Base-by-base conservation (phyloP, 257 asterid species). In the Paraleonurus japonicus region DNA sequence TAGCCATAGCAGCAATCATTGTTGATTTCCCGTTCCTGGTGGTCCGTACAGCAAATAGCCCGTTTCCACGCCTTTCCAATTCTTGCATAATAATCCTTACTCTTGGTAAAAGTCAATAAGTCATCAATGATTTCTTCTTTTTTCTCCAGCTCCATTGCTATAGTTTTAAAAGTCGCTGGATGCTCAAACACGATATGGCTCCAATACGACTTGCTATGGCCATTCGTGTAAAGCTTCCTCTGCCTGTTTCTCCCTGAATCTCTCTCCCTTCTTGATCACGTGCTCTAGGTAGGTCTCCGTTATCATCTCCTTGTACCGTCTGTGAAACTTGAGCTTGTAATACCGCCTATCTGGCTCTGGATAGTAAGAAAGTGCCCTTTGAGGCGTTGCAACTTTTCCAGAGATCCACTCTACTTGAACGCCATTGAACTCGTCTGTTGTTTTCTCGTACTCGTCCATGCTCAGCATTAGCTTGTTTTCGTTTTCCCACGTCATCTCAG, bases 381-480 rank as follows among this genome's bases (percentile, higher is more conserved):
- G 63, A 12, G 71, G 20, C 0, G 80, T 23, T n/a, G 70, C 13
- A 15, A 9, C 20, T 76, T 65, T 83, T 0, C 84, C 83, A 0
- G 81, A 79, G 45, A 72, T 17, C 85, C 93, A 87, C 66, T 8
- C 12, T 23, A 85, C 78, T 26, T 63, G 61, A 32, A 72, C 77
- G 24, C 86, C 90, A 0, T 59, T 17, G 60, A 78, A 87, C 69
- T 69, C 80, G 6, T 80, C 88, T 1, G 57, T 70, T 0, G 75
- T 75, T 17, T 45, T 76, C 80, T 85, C 83, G 20, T 83, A 4
- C 27, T 83, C 86, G 37, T 87, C 86, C 86, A 83, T 81, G 82
- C 80, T 85, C 45, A 87, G 59, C 55, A 83, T 66, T 1, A 85
- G 73, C 80, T 80, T 80, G 43, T 68, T 69, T 13, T 60, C 74